Base-by-base conservation (phyloP, 345 rosid species). In the Ceriops tagal region DNA sequence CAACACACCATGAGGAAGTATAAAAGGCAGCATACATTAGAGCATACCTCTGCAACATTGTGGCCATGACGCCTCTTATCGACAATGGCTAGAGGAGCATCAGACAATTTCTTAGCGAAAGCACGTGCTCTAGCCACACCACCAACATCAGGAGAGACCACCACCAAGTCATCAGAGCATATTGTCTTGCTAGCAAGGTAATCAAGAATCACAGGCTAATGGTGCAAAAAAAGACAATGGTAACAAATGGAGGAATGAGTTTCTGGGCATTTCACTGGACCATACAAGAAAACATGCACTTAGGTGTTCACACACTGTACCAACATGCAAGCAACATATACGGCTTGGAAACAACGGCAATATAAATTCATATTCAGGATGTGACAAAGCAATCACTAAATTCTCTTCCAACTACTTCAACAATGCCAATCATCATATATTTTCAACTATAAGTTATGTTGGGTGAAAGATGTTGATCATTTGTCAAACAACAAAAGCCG, bases 91-190 rank as follows among this genome's bases (percentile, higher is more conserved):
- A 93, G 86, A 69, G 97, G 98, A 46, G 98, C 98, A 80, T 93
- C 97, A 21, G 96, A 89, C 65, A 93, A 77, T 71, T 93, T 93
- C 83, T 93, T 93, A 63, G 98, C 95, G 78, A 91, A 93, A 49
- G 96, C 88, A 16, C 96, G 96, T 75, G 98, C 98, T 55, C 98
- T 86, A 5, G 98, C 95, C 10, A 93, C 97, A 24, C 98, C 98
- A 74, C 98, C 98, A 77, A 93, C 98, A 72, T 93, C 98, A 64
- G 97, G 98, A 13, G 97, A 93, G 83, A 93, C 98, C 64, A 93
- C 97, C 60, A 93, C 93, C 81, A 93, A 78, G 82, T 93, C 97
- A 73, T 75, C 86, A 62, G 96, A 88, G 75, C 89, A 87, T 81
- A 93, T 88, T 24, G 80, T 78, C 79, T 93, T 93, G 86, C 98